Base-by-base conservation (phyloP, 768 basidiomycete species). In the Hygrophoropsis aurantiaca region DNA sequence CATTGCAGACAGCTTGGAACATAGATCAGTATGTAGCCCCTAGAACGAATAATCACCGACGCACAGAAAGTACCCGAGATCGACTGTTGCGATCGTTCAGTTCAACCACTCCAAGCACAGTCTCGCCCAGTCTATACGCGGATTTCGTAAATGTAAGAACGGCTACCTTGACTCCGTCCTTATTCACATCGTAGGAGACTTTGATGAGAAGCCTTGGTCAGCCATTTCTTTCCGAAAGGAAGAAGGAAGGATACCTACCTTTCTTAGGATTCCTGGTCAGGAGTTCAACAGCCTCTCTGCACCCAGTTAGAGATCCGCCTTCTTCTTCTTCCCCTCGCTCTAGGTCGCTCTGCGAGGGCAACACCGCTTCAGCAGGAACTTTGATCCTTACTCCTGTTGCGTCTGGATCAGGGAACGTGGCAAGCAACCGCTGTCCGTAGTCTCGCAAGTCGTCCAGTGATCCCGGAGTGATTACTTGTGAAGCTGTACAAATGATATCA, bases 141-240 rank as follows among this genome's bases (percentile, higher is more conserved):
- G 86, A 84, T 68, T 97, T 97, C 20, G 89, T 83, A 53, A 99
- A 90, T 0, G 94, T 97, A 11, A 99, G 66, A 30, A 90, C 84
- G 5, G 95, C 94, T 48, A 98, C 92, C 34, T 83, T 82, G 30
- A 88, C 79, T 0, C 89, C 92, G 27, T 95, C 91, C 72, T 97
- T 97, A 61, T 85, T 89, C 46, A 97, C 93, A 68, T 97, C 94
- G 66, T 92, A 97, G 1, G 93, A 94, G 32, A 86, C 93, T 95
- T 55, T 13, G 20, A 32, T n/a, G 18, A n/a, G 1, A 13, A 10
- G 34, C 36, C 11, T 16, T n/a, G 13, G 42, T 26, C 11, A 19
- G 25, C 13, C 26, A 16, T 16, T 24, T 15, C 2, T 9, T 7
- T 6, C 7, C 36, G 36, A 8, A 58, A 45, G 25, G 6, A 13